Evolutionary conservation across 2,329 filamentous ascomycete species (phyloP).

Genomic region (Capronia epimyces): DNA sequence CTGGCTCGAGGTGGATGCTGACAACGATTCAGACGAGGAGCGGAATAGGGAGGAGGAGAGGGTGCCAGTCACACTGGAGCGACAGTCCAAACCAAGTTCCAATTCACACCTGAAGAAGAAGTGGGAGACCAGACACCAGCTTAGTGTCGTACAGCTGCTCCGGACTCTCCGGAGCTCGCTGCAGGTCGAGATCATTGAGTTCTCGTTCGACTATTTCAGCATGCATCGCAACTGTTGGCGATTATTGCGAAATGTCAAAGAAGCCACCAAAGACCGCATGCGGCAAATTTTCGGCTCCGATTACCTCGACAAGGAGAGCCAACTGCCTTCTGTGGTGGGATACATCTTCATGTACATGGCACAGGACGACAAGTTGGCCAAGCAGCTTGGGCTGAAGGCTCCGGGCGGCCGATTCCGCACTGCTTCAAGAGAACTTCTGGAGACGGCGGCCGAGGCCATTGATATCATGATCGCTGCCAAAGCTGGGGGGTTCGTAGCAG

Average conservation of each 20-base stretch:
- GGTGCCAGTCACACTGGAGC: background rate
- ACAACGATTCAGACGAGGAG: background rate
- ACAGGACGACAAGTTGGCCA: background rate
- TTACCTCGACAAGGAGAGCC: slow-evolving; percentile 38
- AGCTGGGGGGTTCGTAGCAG: background rate
- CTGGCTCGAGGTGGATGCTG: slow-evolving; percentile 26
- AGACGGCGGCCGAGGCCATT: background rate
- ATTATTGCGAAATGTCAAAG: slow-evolving; percentile 1
- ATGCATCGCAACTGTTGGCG: slow-evolving; percentile 40
- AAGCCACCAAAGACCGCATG: slow-evolving; percentile 22
- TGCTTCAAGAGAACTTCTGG: slow-evolving; percentile 1
- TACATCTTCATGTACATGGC: slow-evolving; percentile 35
- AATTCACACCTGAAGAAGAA: slow-evolving; percentile 7
- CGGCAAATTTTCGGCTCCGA: slow-evolving; percentile 32
- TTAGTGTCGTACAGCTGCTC: slow-evolving; percentile 31
- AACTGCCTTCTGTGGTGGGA: slow-evolving; percentile 41
- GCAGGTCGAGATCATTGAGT: slow-evolving; percentile 36
- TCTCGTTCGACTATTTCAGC: slow-evolving; percentile 43
- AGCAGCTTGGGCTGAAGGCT: background rate
- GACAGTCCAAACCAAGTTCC: background rate
- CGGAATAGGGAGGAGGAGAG: background rate
- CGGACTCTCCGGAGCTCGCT: slow-evolving; percentile 34
- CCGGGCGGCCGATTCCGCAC: background rate
- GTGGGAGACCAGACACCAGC: slow-evolving; percentile 1
- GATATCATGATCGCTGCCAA: background rate